These are phyloP conservation scores for Diaporthe batatas DNA, from an alignment of 2,329 filamentous ascomycete genomes.

Conservation along the genomic window DNA sequence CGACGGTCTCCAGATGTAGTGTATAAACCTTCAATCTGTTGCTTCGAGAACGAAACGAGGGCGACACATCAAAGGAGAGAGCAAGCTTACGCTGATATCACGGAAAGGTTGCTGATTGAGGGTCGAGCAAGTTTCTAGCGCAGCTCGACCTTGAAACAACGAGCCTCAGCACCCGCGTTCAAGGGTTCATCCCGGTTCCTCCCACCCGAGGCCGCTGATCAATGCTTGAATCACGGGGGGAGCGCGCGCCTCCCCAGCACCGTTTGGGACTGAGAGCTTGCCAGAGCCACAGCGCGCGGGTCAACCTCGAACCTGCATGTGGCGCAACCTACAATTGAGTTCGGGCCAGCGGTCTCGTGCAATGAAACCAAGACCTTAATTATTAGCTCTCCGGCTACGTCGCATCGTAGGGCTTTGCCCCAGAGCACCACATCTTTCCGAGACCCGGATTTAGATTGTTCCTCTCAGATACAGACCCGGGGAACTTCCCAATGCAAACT, in stretches of 20 bases:
- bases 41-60: constrained; percentile 12
- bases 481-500: not conserved
- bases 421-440: not conserved
- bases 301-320: constrained; percentile 14
- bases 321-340: constrained; percentile 17
- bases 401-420: not conserved
- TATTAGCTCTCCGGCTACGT: not conserved
- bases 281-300: constrained; percentile 15
- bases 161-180: constrained; percentile 3
- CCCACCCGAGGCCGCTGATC: constrained; percentile 8
- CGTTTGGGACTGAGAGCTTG: constrained; percentile 31
- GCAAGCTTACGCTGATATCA: constrained; percentile 21
- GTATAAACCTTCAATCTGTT: not conserved
- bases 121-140: not conserved
- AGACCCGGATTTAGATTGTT: not conserved
- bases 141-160: constrained; percentile 16
- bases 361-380: constrained; percentile 6
- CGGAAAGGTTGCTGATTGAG: constrained; percentile 4
- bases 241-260: constrained; percentile 21
- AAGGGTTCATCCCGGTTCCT: constrained; percentile 26
- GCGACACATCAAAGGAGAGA: not conserved
- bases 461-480: not conserved
- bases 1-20: not conserved
- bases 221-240: constrained; percentile 31
- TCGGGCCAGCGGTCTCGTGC: not conserved